Percentiles rank a stretch among this genome's conserved stretches.
Conservation (phyloP, 1,284 basidiomycete species). For the Ustilago hordei region DNA sequence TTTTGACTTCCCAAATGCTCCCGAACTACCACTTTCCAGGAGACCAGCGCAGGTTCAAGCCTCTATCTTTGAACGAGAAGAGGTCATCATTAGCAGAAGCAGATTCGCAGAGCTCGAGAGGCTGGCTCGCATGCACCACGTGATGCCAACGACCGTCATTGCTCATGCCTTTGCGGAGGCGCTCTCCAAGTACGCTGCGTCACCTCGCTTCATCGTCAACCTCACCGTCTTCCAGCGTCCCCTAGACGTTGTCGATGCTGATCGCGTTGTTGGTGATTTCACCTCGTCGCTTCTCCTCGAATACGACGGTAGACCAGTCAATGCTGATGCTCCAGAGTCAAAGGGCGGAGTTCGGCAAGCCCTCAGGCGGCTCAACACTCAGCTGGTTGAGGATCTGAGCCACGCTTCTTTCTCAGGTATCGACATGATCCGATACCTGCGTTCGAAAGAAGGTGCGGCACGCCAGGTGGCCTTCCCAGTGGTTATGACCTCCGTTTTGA, state of each 20-base stretch:
- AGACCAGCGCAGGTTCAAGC: neutral
- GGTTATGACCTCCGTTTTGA: neutral
- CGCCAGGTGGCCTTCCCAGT: neutral
- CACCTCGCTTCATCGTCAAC: neutral
- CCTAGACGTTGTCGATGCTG: neutral
- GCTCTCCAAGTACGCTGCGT: neutral
- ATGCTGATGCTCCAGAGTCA: neutral
- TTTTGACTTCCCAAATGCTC: neutral
- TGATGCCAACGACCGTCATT: neutral
- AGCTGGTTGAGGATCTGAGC: neutral
- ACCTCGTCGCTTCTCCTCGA: neutral
- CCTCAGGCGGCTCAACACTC: neutral
- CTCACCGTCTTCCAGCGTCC: neutral
- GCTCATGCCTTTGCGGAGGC: neutral
- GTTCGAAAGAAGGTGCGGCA: neutral
- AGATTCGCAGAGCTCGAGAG: neutral
- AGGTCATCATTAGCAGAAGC: neutral
- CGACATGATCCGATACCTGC: neutral
- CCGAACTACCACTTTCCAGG: neutral
- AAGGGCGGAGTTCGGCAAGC: neutral
- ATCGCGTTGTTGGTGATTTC: neutral
- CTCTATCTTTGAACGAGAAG: neutral
- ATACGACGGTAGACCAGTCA: neutral
- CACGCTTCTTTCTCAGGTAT: neutral
- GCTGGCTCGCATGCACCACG: neutral